Evolutionary conservation across 73 alveolate genomes (phyloP), one percentile per base, ranked within the genome.

Genomic region (Paramecium octaurelia): DNA sequence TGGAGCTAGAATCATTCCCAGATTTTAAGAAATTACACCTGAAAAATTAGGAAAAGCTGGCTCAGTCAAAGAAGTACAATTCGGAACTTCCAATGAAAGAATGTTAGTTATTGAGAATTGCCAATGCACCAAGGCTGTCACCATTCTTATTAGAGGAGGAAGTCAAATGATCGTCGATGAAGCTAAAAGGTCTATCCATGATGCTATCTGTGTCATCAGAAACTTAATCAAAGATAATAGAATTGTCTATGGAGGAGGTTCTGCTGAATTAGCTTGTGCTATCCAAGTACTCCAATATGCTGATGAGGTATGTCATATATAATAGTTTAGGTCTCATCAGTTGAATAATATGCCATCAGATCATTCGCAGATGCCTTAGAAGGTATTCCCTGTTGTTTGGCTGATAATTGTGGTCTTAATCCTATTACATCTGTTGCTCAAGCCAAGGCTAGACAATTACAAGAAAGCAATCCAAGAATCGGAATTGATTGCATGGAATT

Each of bases 191-290:
- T 97, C 99, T 89, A 93, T 98, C 88, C 99, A 98, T 95, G 99
- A 98, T 94, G 99, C 99, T 18, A 93, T 97, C 93, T 98, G 99
- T 95, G 99, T 98, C 29, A 99, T 98, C 71, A 95, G 99, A 92
- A 98, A 98, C 92, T 93, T 98, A 97, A 97, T 98, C 58, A 98
- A 96, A 92, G 97, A 98, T 92, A 93, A 95, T 54, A 95, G 96
- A 84, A 96, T 98, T 40, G 99, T 98, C 23, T 96, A 98, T 16
- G 99, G 99, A 21, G 99, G 99, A 54, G 99, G 99, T 34, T 96
- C 99, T 44, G 93, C 99, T 80, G 99, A 98, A 92, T 96, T 96
- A 54, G 94, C 98, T 76, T 96, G 98, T 93, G n/a, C 80, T 21
- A 42, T 87, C 16, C 27, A 73, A 59, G 89, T 87, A 16, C 36